phyloP scores from a whole-genome alignment of 164 flowering plant genomes.

The Cinnamomum chago region DNA sequence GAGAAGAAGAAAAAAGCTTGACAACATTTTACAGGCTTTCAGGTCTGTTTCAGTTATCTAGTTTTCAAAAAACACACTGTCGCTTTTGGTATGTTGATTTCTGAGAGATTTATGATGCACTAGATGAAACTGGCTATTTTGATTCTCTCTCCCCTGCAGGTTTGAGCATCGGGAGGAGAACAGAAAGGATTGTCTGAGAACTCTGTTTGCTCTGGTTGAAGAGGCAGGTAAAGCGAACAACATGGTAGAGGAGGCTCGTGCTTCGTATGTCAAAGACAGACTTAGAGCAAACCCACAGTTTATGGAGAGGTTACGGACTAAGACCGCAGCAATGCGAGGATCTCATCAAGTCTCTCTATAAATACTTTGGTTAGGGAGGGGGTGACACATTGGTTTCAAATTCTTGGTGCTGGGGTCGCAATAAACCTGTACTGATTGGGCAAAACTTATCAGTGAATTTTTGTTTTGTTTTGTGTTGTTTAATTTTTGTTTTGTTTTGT shows the following conservation, averaged over 20 bases:
- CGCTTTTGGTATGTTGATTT: background rate
- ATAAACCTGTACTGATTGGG: background rate
- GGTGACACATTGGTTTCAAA: background rate
- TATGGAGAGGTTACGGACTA: slow-evolving; percentile 76
- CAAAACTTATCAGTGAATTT: background rate
- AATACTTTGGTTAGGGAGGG: background rate
- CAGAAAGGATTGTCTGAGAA: slow-evolving; percentile 91
- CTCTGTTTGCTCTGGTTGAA: slow-evolving; percentile 66
- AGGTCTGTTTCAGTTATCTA: background rate
- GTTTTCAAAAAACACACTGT: background rate
- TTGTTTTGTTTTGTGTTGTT: background rate
- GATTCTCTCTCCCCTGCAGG: slow-evolving; percentile 28
- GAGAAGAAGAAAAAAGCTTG: no score
- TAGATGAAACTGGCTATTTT: background rate
- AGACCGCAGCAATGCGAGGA: slow-evolving; percentile 31
- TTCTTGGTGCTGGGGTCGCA: background rate
- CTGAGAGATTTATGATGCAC: background rate
- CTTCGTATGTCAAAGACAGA: slow-evolving; percentile 63
- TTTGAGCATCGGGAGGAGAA: slow-evolving; percentile 97
- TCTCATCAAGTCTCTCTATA: slow-evolving; percentile 10
- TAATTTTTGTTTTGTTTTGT: background rate
- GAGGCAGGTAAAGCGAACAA: slow-evolving; percentile 85
- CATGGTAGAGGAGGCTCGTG: slow-evolving; percentile 65
- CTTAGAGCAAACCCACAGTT: slow-evolving; percentile 77
- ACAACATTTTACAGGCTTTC: background rate